Conservation (phyloP, 768 basidiomycete genomes). For the Chalciporus piperatus region DNA sequence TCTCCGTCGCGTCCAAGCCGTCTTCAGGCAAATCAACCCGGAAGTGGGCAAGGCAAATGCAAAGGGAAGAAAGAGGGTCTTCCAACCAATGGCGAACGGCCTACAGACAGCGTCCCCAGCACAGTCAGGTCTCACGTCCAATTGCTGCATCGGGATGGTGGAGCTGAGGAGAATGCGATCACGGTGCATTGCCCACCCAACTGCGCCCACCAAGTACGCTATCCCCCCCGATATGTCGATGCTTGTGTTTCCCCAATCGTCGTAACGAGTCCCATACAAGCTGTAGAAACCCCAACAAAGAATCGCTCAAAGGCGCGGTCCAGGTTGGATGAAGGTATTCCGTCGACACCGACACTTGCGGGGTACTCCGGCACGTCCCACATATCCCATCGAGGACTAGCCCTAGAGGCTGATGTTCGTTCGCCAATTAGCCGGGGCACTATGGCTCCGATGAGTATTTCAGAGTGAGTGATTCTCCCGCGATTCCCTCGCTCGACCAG, state of each 20-base stretch:
- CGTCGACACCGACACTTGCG: background rate
- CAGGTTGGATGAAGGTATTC: background rate
- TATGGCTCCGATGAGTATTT: constrained; percentile 17
- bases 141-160: constrained; percentile 14
- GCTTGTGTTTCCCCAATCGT: constrained; percentile 28
- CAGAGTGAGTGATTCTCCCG: constrained; percentile 20
- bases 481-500: background rate
- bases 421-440: constrained; percentile 27
- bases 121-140: constrained; percentile 23
- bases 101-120: background rate
- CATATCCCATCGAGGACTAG: constrained; percentile 7
- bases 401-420: constrained; percentile 24
- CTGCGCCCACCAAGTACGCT: constrained; percentile 19
- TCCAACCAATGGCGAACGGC: background rate
- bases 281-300: background rate
- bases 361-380: constrained; percentile 14
- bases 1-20: background rate
- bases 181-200: constrained; percentile 16
- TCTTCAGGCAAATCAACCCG: background rate
- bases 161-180: constrained; percentile 10
- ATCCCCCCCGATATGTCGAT: constrained; percentile 22
- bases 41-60: constrained; percentile 6
- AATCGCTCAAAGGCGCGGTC: background rate
- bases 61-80: background rate
- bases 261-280: background rate